phyloP scores from a whole-genome alignment of 306 rosid species.

The Sicyos baderoa region DNA sequence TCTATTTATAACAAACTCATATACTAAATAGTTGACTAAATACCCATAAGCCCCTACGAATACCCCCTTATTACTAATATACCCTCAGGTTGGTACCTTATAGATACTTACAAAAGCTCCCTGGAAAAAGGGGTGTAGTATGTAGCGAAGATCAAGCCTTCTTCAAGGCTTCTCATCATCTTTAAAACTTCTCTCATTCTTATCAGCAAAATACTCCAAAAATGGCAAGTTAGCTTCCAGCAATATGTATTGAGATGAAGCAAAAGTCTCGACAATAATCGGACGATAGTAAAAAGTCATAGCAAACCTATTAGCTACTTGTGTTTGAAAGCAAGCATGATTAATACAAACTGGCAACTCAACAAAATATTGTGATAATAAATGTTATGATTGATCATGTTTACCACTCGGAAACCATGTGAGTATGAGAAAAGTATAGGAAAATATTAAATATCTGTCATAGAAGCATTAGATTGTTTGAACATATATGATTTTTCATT shows the following conservation, averaged over 20 bases:
- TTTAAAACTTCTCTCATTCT: too few species aligned
- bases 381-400: background rate
- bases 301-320: background rate
- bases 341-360: background rate
- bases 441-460: background rate
- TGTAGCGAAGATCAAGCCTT: too few species aligned
- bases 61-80: too few species aligned
- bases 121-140: too few species aligned
- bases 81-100: too few species aligned
- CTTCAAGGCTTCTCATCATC: too few species aligned
- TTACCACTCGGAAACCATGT: background rate
- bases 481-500: background rate
- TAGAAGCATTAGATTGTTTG: background rate
- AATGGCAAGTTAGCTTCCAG: background rate
- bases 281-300: background rate
- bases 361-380: background rate
- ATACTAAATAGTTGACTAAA: too few species aligned
- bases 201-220: too few species aligned
- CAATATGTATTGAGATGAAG: background rate
- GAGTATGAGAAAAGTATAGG: background rate
- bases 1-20: too few species aligned
- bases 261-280: background rate
- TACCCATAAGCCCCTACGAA: too few species aligned
- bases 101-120: too few species aligned
- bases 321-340: background rate